Evolutionary conservation across 306 rosid species (phyloP).

Genomic region (Myrica gale): DNA sequence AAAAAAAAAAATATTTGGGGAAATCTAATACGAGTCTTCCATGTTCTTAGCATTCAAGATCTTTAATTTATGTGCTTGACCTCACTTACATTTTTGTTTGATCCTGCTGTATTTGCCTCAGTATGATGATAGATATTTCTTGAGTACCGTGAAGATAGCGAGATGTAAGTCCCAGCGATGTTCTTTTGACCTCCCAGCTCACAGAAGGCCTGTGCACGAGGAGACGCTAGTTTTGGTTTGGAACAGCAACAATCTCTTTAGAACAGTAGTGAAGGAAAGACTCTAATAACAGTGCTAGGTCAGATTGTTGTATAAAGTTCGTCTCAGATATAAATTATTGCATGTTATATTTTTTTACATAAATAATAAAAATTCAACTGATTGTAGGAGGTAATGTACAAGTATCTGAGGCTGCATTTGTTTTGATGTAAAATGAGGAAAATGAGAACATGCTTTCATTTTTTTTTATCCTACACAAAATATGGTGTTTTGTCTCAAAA

Average conservation of each 20-base stretch:
- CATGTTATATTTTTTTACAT: too few species aligned
- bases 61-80: neutral
- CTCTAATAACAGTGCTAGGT: slow-evolving; percentile 11
- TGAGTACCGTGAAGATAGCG: slow-evolving; percentile 64
- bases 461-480: too few species aligned
- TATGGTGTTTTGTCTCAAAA: too few species aligned
- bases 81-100: slow-evolving; percentile 6
- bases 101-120: slow-evolving; percentile 24
- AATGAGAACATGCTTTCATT: too few species aligned
- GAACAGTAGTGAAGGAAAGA: slow-evolving; percentile 69
- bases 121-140: slow-evolving; percentile 40
- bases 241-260: slow-evolving; percentile 48
- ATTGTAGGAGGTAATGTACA: too few species aligned
- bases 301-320: too few species aligned
- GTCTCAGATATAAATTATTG: too few species aligned
- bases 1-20: too few species aligned
- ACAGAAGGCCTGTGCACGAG: slow-evolving; percentile 49
- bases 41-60: neutral
- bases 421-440: too few species aligned
- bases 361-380: too few species aligned
- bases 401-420: too few species aligned
- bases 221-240: slow-evolving; percentile 64
- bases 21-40: neutral
- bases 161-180: slow-evolving; percentile 50
- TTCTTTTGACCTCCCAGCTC: slow-evolving; percentile 32